These are phyloP conservation scores for Thermoascus crustaceus DNA, from an alignment of 2,329 filamentous ascomycete species.

Conservation along the genomic window DNA sequence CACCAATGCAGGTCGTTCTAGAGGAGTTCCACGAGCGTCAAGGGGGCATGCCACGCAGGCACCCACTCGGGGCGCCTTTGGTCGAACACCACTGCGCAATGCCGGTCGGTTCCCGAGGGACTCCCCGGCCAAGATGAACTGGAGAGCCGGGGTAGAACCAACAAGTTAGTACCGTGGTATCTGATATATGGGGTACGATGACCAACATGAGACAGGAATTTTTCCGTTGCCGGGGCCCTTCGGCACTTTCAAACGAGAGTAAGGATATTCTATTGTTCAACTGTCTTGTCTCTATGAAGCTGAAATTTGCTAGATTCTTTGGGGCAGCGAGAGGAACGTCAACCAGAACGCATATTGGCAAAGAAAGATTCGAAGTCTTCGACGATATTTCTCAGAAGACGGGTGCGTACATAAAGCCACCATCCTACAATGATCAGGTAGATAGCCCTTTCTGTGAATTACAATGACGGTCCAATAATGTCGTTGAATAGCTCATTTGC, in stretches of 20 bases:
- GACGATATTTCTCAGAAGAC: conserved; percentile 19
- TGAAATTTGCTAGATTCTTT: conserved; percentile 13
- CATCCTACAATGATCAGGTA: conserved; percentile 17
- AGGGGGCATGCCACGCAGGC: conserved; percentile 7
- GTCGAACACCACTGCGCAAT: too few species aligned
- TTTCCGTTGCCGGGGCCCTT: conserved; percentile 14
- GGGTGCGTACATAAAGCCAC: conserved; percentile 20
- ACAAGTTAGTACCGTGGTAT: conserved; percentile 10
- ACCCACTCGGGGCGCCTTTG: conserved; percentile 3
- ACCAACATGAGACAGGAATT: conserved; percentile 6
- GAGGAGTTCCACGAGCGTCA: background rate
- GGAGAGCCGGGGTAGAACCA: conserved; percentile 14
- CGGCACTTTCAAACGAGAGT: conserved; percentile 17
- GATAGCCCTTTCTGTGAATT: background rate
- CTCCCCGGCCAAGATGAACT: conserved; percentile 17
- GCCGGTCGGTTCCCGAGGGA: conserved; percentile 13
- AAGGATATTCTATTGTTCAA: conserved; percentile 4
- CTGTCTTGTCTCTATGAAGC: background rate
- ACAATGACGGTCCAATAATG: conserved; percentile 3
- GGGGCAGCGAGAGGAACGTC: conserved; percentile 11
- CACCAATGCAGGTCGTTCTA: background rate
- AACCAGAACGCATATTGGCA: conserved; percentile 2
- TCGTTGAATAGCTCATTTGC: conserved; percentile 13
- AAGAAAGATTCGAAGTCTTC: conserved; percentile 17
- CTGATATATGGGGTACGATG: background rate